Base-by-base conservation (phyloP, 2,329 filamentous ascomycete genomes). In the Penicillium sp. region DNA sequence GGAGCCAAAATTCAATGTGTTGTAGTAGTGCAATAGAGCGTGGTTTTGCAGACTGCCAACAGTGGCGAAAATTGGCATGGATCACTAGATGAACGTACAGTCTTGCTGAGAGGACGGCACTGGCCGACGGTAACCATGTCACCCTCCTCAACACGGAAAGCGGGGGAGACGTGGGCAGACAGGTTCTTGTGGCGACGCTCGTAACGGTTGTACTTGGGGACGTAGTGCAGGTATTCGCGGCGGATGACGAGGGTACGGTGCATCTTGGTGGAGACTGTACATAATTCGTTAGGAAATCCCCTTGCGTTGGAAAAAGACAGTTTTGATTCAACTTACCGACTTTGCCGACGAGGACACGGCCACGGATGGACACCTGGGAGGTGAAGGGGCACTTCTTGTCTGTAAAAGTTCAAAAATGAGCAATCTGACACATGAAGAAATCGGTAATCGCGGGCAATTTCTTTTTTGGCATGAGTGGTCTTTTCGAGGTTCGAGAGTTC, bases 361-460 rank as follows among this genome's bases (percentile, higher is more conserved):
- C 94, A 85, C 94, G 94, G 86, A 99, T 99, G 70, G 94, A 97
- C 81, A 99, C 93, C 81, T 93, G 86, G 80, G 96, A 96, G 74
- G 92, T 96, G 89, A 99, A 99, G 72, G 94, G 94, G 90, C 94
- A 99, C 88, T 99, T 99, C 91, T 99, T 99, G 89, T 99, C 94
- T 96, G 75, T 66, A 29, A 56, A 51, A 7, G 31, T 60, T 59
- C 47, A 59, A 50, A 53, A 62, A 67, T 74, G 67, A 72, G 72
- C 62, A 59, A 63, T 54, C 41, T 49, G 38, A 38, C 31, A 41
- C n/a, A 42, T 36, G 31, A 25, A 39, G 12, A 44, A 25, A 10
- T 53, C 25, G 21, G 23, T 25, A 41, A 35, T 49, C 47, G 45
- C 43, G 58, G 50, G 49, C 12, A 35, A 33, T 13, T 23, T 6